phyloP scores from a whole-genome alignment of 306 rosid genomes.

The Inga oerstediana region DNA sequence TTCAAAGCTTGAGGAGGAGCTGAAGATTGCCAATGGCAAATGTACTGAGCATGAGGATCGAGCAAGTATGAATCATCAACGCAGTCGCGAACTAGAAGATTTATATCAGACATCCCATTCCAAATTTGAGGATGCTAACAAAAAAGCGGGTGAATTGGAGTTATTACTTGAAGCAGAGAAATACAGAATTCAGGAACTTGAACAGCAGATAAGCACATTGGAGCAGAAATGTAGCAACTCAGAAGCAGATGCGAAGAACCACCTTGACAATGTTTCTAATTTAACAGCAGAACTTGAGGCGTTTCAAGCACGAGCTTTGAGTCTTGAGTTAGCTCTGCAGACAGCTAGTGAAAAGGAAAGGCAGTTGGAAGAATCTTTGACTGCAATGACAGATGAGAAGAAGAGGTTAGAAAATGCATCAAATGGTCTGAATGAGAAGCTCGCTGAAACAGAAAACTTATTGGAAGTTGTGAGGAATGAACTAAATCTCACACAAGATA shows the following conservation, averaged over 20 bases:
- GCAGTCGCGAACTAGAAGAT: conserved; percentile 91
- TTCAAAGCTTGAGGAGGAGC: conserved; percentile 72
- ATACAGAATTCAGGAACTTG: conserved; percentile 90
- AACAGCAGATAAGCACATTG: conserved; percentile 67
- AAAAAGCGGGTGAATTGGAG: conserved; percentile 80
- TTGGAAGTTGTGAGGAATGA: conserved; percentile 73
- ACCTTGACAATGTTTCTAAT: conserved; percentile 55
- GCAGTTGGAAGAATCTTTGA: conserved; percentile 60
- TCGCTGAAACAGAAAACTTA: conserved; percentile 76
- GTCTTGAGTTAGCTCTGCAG: conserved; percentile 65
- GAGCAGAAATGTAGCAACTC: conserved; percentile 61
- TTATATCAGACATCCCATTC: conserved; percentile 72
- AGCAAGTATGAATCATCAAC: conserved; percentile 65
- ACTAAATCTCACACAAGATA: conserved; percentile 71
- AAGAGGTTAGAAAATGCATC: conserved; percentile 62
- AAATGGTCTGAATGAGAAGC: conserved; percentile 55
- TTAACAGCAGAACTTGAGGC: conserved; percentile 76
- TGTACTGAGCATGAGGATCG: conserved; percentile 81
- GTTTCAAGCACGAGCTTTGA: conserved; percentile 58
- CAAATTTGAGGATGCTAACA: conserved; percentile 64
- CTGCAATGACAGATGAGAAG: conserved; percentile 63
- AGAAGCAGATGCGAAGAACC: conserved; percentile 59
- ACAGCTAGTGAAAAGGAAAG: conserved; percentile 62
- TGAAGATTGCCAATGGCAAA: conserved; percentile 56
- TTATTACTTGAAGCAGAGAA: conserved; percentile 83